Evolutionary conservation across 2,329 filamentous ascomycete species (phyloP).

Genomic region (Aspergillus pseudotamarii): DNA sequence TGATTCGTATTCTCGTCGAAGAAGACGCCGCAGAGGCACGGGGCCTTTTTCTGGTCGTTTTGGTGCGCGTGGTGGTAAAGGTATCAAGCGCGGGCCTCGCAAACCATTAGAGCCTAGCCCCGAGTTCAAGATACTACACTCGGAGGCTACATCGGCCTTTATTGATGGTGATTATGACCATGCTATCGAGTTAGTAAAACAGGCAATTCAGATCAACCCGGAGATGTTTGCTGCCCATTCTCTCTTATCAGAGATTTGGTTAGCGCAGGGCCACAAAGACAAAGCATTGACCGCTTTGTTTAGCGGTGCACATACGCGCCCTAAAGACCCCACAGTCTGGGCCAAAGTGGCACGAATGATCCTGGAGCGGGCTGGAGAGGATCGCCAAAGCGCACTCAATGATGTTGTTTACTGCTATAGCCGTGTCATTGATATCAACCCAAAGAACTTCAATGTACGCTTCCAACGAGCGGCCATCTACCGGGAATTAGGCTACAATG

Average conservation of each 20-base stretch:
- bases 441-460: conserved; percentile 55
- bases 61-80: conserved; percentile 47
- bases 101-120: conserved; percentile 50
- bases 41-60: conserved; percentile 40
- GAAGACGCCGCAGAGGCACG: conserved; percentile 33
- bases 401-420: conserved; percentile 58
- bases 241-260: conserved; percentile 61
- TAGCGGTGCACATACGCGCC: conserved; percentile 60
- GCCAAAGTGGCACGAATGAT: conserved; percentile 59
- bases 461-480: conserved; percentile 60
- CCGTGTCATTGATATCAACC: conserved; percentile 57
- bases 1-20: conserved; percentile 26
- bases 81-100: conserved; percentile 49
- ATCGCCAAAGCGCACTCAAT: conserved; percentile 45
- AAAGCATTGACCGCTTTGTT: conserved; percentile 61
- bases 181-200: conserved; percentile 46
- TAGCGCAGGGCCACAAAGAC: conserved; percentile 57
- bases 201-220: conserved; percentile 60
- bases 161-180: conserved; percentile 51
- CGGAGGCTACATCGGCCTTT: conserved; percentile 52
- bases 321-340: conserved; percentile 60
- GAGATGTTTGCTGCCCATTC: conserved; percentile 65
- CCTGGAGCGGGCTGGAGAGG: conserved; percentile 51
- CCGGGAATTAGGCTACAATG: conserved; percentile 51
- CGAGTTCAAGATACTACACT: conserved; percentile 52